Evolutionary conservation across 306 rosid species (phyloP), one percentile per base, ranked within the genome.

Genomic region (Prunus mira): DNA sequence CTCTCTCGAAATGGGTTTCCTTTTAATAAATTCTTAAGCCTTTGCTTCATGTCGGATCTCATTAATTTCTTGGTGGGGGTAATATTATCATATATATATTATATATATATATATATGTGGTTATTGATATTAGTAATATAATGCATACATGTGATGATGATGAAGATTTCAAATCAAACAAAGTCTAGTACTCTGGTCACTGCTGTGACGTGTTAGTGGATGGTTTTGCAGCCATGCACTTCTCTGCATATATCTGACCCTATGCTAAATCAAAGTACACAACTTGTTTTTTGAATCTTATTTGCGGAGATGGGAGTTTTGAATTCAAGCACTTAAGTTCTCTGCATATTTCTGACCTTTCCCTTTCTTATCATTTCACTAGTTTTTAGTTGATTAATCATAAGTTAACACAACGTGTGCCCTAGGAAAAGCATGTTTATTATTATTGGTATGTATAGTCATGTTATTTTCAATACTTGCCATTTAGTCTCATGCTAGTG

Each of bases 11-110:
- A 63, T 73, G 80, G 79, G 88, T 76, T 82, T 25, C 67, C 45
- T 32, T 81, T 81, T 76, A 79, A 69, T 76, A 72, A 78, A 83
- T 80, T 66, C 79, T 84, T 82, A 79, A 84, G 51, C 76, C 86
- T 83, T 76, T 76, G 83, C 74, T 76, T 76, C 76, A 46, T 86
- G 93, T 89, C 87, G 80, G 90, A 85, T 84, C 80, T 81, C 87
- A 83, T 69, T 76, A 82, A 78, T 75, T 69, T 62, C 89, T 68
- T 78, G 69, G 55, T 66, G 41, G 60, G 75, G 34, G 49, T 18
- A 38, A 46, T 73, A 27, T 73, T 73, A 73, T 73, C 77, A 11
- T 43, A 51, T 69, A 24, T 45, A 46, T 47, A 25, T 58, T 58
- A 22, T 73, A 67, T 30, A 30, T 4, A 30, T 30, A 30, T 30